Evolutionary conservation across 176 grass and related monocot genomes (phyloP).

Genomic region (Phyllostachys edulis): DNA sequence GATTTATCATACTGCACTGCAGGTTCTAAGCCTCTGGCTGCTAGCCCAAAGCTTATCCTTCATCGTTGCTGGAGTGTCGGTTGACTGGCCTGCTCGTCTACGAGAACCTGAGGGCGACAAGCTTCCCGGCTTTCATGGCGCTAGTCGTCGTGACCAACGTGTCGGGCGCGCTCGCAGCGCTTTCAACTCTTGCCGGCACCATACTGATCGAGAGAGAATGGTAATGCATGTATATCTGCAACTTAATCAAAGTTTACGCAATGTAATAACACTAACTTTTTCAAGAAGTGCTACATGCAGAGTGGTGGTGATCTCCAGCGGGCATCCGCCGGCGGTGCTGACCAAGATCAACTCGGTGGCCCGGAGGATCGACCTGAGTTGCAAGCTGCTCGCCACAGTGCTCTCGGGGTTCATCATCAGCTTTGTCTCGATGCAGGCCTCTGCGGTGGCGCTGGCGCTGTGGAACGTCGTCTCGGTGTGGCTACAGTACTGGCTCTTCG

Average conservation of each 20-base stretch:
- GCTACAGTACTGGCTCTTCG: slow-evolving; percentile 76
- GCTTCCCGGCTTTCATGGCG: slow-evolving; percentile 48
- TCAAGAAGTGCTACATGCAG: slow-evolving; percentile 25
- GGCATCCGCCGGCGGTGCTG: slow-evolving; percentile 46
- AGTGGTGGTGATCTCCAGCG: slow-evolving; percentile 76
- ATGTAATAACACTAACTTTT: no score
- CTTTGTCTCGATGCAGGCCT: slow-evolving; percentile 74
- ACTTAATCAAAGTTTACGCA: no score
- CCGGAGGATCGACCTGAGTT: slow-evolving; percentile 83
- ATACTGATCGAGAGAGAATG: slow-evolving; percentile 93
- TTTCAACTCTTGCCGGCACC: slow-evolving; percentile 86
- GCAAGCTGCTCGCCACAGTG: slow-evolving; percentile 86
- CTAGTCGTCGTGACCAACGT: slow-evolving; percentile 64
- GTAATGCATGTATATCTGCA: slow-evolving; percentile 9
- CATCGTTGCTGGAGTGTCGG: slow-evolving; percentile 54
- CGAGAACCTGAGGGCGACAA: slow-evolving; percentile 33
- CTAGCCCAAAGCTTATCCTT: slow-evolving; percentile 74
- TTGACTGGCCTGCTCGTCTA: slow-evolving; percentile 59
- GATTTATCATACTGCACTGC: neutral
- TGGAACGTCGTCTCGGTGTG: slow-evolving; percentile 70
- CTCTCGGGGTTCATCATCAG: slow-evolving; percentile 80
- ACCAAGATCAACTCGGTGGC: slow-evolving; percentile 85
- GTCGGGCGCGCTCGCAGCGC: slow-evolving; percentile 68
- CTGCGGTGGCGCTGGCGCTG: slow-evolving; percentile 54
- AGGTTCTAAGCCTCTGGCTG: slow-evolving; percentile 74